Evolutionary conservation across 345 rosid genomes (phyloP).

Genomic region (Bruguiera parviflora): DNA sequence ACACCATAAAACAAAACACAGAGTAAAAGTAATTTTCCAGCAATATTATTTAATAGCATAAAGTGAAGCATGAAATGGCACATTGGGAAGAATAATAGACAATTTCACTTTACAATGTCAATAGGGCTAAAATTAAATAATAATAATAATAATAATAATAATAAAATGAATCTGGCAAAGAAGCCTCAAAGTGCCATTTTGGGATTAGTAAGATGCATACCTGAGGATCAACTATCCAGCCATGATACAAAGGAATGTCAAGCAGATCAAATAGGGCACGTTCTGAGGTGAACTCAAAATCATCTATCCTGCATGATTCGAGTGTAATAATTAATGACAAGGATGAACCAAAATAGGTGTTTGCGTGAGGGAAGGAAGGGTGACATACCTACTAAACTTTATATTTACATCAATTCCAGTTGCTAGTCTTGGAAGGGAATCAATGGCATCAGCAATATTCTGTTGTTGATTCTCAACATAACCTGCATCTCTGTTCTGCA

Average conservation of each 20-base stretch:
- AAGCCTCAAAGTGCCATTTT: not conserved
- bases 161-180: not conserved
- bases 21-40: no score
- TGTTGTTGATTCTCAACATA: constrained; percentile 93
- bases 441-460: constrained; percentile 95
- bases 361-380: constrained; percentile 1
- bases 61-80: not conserved
- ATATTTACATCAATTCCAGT: constrained; percentile 98
- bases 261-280: constrained; percentile 97
- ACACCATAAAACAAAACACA: no score
- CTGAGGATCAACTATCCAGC: constrained; percentile 99
- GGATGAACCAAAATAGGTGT: not conserved
- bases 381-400: constrained; percentile 74
- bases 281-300: constrained; percentile 93
- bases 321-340: constrained; percentile 11
- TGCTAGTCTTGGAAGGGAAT: constrained; percentile 82
- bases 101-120: no score
- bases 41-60: not conserved
- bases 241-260: constrained; percentile 91
- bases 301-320: constrained; percentile 71
- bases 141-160: not conserved
- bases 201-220: constrained; percentile 34
- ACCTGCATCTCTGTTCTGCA: constrained; percentile 81
- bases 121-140: no score
- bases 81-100: not conserved